Evolutionary conservation across 1,284 basidiomycete species (phyloP), one percentile per base, ranked within the genome.

Genomic region (Porogramme epimiltina): DNA sequence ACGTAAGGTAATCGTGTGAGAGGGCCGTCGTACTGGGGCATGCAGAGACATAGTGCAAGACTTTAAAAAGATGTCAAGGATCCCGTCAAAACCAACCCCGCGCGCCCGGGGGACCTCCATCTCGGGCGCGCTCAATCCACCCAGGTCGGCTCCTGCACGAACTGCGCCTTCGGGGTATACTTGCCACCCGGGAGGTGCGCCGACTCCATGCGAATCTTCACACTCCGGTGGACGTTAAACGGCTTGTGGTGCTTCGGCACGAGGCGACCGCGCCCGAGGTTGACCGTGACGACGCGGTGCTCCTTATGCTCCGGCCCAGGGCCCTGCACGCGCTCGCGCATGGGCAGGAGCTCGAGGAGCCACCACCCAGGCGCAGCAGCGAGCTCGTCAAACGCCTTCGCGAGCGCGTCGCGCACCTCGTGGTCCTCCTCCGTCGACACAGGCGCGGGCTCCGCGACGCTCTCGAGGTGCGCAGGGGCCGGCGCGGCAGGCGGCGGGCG

Each of bases 301-400:
- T 44, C 37, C 22, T 42, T 56, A 6, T 18, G 36, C 4, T 45
- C 28, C 20, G 51, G 51, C 11, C 33, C 11, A 1, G 46, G 51
- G 15, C 51, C 51, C 60, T 80, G 78, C 49, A 66, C 68, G 10
- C 70, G 67, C 37, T 73, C 65, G 28, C 62, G 63, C 47, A 77
- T 64, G 0, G 66, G 67, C 18, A 67, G 16, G 33, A 67, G 23
- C 57, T 85, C 83, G 25, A 85, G 65, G 23, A 78, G 47, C 82
- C 82, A 84, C 84, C 84, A 85, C 18, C 40, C 44, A 51, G 66
- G 71, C 34, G 64, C 57, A 13, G 76, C 42, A 15, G 61, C 57
- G 26, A 86, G 71, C 61, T 82, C 73, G 56, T 85, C 84, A 58
- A 81, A 82, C 9, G 79, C 66, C 1, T 76, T 76, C 25, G 73